Evolutionary conservation across 345 rosid species (phyloP).

Genomic region (Salix purpurea): DNA sequence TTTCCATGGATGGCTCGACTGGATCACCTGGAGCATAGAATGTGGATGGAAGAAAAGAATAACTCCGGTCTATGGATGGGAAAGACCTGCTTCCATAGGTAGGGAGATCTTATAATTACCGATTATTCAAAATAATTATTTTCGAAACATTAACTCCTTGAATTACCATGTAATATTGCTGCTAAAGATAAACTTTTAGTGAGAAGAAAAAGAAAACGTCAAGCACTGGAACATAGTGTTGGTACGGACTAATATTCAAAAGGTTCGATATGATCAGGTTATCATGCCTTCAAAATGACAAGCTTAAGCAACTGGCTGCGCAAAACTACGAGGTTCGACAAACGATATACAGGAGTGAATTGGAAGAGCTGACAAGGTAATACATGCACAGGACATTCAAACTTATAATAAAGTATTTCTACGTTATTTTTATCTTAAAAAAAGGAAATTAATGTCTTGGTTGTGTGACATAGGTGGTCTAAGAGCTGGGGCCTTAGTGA

Average conservation of each 20-base stretch:
- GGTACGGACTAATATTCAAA: neutral
- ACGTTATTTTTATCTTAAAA: too few relatives aligned
- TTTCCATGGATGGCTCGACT: constrained; percentile 55
- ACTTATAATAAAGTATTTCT: too few relatives aligned
- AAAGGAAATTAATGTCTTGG: neutral
- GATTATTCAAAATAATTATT: too few relatives aligned
- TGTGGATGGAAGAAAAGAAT: constrained; percentile 51
- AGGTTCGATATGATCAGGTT: constrained; percentile 28
- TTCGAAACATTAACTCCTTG: too few relatives aligned
- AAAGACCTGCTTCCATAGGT: constrained; percentile 50
- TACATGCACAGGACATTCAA: too few relatives aligned
- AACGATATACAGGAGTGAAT: constrained; percentile 38
- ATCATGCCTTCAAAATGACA: constrained; percentile 20
- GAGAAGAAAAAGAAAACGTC: neutral
- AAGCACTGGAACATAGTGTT: neutral
- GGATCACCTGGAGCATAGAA: constrained; percentile 59
- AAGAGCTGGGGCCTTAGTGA: constrained; percentile 39
- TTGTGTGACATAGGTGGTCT: constrained; percentile 43
- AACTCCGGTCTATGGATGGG: constrained; percentile 40
- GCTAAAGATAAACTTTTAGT: neutral
- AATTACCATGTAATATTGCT: too few relatives aligned
- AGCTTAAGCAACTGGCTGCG: constrained; percentile 40
- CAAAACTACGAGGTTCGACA: constrained; percentile 39
- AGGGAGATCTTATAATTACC: neutral
- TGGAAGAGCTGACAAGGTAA: constrained; percentile 47